Percentiles rank a stretch among this genome's conserved stretches.
Evolutionary conservation across 192 early-diverging fungal genomes (phyloP).

Genomic region (Helicostylum pulchrum): DNA sequence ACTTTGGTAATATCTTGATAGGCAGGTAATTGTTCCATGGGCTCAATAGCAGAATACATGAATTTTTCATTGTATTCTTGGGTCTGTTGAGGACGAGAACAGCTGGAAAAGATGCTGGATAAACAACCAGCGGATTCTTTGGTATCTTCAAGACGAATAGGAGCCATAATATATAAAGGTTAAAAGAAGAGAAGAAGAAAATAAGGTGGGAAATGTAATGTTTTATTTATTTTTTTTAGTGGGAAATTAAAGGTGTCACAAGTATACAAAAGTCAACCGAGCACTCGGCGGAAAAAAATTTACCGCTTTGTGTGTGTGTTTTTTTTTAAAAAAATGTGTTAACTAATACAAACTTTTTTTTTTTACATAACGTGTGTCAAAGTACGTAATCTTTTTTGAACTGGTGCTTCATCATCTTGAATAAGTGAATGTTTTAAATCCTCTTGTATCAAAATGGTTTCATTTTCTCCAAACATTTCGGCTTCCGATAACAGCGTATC

Average conservation of each 20-base stretch:
- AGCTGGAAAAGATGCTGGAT: constrained; percentile 15
- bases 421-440: too few relatives aligned
- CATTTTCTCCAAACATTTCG: constrained; percentile 6
- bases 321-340: neutral
- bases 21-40: constrained; percentile 22
- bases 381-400: constrained; percentile 13
- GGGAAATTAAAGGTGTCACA: neutral
- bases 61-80: constrained; percentile 12
- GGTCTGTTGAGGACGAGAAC: neutral
- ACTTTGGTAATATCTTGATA: constrained; percentile 33
- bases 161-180: neutral
- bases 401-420: neutral
- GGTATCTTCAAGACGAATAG: constrained; percentile 1
- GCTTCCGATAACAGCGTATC: constrained; percentile 6
- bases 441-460: neutral
- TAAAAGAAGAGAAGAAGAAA: neutral
- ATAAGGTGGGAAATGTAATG: neutral
- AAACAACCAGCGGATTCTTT: constrained; percentile 5
- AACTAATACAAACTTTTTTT: too few relatives aligned
- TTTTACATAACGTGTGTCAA: constrained; percentile 14
- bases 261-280: constrained; percentile 6
- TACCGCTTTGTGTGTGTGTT: neutral
- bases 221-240: constrained; percentile 8
- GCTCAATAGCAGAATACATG: constrained; percentile 3
- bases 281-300: neutral